Evolutionary conservation across 768 basidiomycete genomes (phyloP).

Genomic region (Amanita jacksonii): DNA sequence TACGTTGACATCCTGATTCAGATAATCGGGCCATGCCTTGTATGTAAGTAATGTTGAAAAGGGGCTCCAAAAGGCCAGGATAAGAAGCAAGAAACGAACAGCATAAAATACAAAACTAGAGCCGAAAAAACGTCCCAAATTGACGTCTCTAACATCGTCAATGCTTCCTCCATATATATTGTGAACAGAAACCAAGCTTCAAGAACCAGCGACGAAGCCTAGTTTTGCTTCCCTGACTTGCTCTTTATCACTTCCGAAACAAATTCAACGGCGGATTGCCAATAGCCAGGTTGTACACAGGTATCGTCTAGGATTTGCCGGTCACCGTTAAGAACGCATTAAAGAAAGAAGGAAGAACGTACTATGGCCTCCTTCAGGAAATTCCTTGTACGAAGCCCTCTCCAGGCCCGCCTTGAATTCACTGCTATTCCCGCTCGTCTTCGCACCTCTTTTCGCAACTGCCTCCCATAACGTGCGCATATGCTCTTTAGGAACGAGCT

Average conservation of each 20-base stretch:
- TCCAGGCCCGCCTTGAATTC: slow-evolving; percentile 40
- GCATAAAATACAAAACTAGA: too few species aligned
- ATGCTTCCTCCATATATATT: too few species aligned
- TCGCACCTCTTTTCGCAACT: slow-evolving; percentile 43
- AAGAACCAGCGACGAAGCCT: too few species aligned
- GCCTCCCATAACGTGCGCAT: slow-evolving; percentile 63
- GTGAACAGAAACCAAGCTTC: too few species aligned
- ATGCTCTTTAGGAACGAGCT: slow-evolving; percentile 43
- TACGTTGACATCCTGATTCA: too few species aligned
- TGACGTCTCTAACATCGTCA: too few species aligned
- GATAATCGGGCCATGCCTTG: too few species aligned
- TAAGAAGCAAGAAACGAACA: too few species aligned
- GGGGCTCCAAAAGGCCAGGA: too few species aligned
- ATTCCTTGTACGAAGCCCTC: slow-evolving; percentile 47
- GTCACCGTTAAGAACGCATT: neutral
- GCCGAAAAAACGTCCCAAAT: too few species aligned
- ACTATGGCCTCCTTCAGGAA: slow-evolving; percentile 49
- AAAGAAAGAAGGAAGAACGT: slow-evolving; percentile 11
- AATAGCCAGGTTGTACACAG: slow-evolving; percentile 45
- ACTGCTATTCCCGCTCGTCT: slow-evolving; percentile 25
- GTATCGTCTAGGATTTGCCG: slow-evolving; percentile 35
- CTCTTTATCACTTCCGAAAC: slow-evolving; percentile 18
- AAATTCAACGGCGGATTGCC: slow-evolving; percentile 42
- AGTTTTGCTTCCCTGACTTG: too few species aligned
- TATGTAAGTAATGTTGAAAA: too few species aligned